Conservation (phyloP, 495 filamentous ascomycete genomes). For the Ascodesmis nigricans region DNA sequence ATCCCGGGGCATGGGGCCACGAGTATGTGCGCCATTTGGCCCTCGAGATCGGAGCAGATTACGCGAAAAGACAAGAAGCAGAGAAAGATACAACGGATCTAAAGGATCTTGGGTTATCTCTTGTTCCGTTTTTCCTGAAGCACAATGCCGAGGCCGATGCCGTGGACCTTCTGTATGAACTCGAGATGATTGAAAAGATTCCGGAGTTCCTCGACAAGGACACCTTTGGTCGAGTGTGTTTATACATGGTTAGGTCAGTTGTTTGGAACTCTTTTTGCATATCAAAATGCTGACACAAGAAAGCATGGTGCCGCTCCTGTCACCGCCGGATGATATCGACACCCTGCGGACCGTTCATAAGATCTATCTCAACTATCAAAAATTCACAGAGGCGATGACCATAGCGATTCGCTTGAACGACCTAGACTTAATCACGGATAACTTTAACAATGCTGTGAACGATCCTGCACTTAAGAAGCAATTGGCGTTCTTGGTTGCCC, state of each 20-base stretch:
- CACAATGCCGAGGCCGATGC: constrained; percentile 97
- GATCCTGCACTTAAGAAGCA: constrained; percentile 78
- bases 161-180: constrained; percentile 84
- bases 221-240: constrained; percentile 74
- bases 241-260: constrained; percentile 67
- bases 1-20: constrained; percentile 94
- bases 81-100: constrained; percentile 43
- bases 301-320: constrained; percentile 92
- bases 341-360: constrained; percentile 77
- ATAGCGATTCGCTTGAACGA: constrained; percentile 89
- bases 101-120: constrained; percentile 51
- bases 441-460: constrained; percentile 54
- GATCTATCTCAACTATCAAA: constrained; percentile 81
- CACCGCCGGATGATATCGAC: constrained; percentile 86
- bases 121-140: constrained; percentile 87
- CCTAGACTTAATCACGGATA: constrained; percentile 48
- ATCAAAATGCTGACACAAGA: too few species aligned
- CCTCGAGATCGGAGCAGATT: constrained; percentile 86
- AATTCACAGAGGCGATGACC: constrained; percentile 77
- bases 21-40: constrained; percentile 95
- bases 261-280: too few species aligned
- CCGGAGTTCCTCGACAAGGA: constrained; percentile 76
- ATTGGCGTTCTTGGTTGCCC: constrained; percentile 77
- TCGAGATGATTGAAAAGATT: constrained; percentile 92
- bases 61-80: constrained; percentile 50